Evolutionary conservation across 2,329 filamentous ascomycete species (phyloP).

Genomic region (Penicillium vulpinum): DNA sequence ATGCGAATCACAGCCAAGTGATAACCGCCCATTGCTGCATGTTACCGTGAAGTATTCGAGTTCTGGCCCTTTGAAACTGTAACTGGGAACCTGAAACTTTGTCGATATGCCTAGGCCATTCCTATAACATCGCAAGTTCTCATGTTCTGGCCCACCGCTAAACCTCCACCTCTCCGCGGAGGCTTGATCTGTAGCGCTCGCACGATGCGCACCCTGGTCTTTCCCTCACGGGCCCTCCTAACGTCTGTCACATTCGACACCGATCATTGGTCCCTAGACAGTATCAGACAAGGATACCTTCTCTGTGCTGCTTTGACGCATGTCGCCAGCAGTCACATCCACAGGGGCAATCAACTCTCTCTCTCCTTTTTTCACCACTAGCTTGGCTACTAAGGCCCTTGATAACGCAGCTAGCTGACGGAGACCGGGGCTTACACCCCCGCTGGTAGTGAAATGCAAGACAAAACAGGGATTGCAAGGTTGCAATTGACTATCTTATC

Average conservation of each 20-base stretch:
- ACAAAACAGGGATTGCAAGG: not conserved
- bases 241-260: not conserved
- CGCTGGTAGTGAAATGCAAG: not conserved
- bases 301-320: not conserved
- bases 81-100: not conserved
- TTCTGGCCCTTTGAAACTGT: not conserved
- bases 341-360: not conserved
- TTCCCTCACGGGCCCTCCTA: not conserved
- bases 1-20: constrained; percentile 9
- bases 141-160: not conserved
- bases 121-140: not conserved
- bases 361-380: not conserved
- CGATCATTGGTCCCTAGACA: not conserved
- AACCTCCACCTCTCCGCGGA: not conserved
- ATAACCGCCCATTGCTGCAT: constrained; percentile 15
- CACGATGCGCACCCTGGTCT: not conserved
- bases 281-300: not conserved
- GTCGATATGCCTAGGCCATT: not conserved
- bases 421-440: not conserved
- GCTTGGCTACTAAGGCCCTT: not conserved
- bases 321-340: constrained; percentile 1
- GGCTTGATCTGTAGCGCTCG: not conserved
- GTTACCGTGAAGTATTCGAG: constrained; percentile 8
- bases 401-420: not conserved
- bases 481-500: constrained; percentile 17